These are phyloP conservation scores for Phytophthora cactorum DNA, from an alignment of 352 stramenopile species.

Conservation along the genomic window DNA sequence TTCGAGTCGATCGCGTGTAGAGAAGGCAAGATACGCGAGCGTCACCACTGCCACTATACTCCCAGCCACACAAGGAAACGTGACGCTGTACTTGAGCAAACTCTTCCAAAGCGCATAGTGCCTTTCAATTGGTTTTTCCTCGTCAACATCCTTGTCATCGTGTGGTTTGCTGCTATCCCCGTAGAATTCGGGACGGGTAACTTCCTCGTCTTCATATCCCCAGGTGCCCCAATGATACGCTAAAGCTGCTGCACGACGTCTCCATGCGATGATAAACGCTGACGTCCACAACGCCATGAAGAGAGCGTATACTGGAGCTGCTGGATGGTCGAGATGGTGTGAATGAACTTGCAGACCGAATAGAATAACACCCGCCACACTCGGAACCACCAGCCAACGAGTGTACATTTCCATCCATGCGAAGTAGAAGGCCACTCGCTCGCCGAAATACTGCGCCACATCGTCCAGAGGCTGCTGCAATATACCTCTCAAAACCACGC, in stretches of 20 bases:
- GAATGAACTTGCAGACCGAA: conserved; percentile 72
- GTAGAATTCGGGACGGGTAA: conserved; percentile 84
- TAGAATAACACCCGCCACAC: conserved; percentile 69
- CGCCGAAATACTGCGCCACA: conserved; percentile 92
- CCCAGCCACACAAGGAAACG: conserved; percentile 62
- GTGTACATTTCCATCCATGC: conserved; percentile 94
- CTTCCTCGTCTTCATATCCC: conserved; percentile 88
- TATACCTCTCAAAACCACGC: conserved; percentile 32
- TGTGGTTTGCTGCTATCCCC: conserved; percentile 37
- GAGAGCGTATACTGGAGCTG: conserved; percentile 82
- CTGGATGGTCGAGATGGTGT: conserved; percentile 77
- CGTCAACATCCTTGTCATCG: neutral
- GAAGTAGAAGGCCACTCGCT: conserved; percentile 93
- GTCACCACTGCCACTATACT: conserved; percentile 66
- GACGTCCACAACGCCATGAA: conserved; percentile 93
- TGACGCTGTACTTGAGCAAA: conserved; percentile 76
- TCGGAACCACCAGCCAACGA: conserved; percentile 85
- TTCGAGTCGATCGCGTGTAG: conserved; percentile 80
- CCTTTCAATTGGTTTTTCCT: conserved; percentile 21
- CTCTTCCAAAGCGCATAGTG: conserved; percentile 81
- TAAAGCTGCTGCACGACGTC: conserved; percentile 71
- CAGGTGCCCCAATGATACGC: conserved; percentile 91
- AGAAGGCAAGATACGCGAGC: conserved; percentile 74
- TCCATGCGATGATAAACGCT: conserved; percentile 90
- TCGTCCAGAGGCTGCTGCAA: conserved; percentile 85